Percentiles rank a stretch among this genome's conserved stretches.
These are phyloP conservation scores for Carnegiea gigantea DNA, from an alignment of 179 eudicot genomes.

Conservation along the genomic window DNA sequence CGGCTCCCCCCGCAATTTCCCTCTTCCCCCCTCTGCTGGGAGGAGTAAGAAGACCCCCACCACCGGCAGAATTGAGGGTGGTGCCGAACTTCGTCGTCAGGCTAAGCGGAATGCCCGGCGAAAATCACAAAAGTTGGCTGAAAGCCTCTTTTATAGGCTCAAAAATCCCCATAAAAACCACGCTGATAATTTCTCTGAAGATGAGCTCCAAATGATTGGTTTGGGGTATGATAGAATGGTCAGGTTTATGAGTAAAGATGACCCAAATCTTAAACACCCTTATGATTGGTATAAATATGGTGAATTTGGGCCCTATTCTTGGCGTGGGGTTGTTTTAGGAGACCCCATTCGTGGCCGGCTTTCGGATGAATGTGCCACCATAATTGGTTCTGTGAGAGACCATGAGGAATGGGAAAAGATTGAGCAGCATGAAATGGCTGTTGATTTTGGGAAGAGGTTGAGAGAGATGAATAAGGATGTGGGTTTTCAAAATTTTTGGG, in stretches of 20 bases:
- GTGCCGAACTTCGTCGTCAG: constrained; percentile 70
- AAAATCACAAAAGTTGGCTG: constrained; percentile 59
- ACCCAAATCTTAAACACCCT: constrained; percentile 84
- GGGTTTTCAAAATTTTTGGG: constrained; percentile 69
- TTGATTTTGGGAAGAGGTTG: constrained; percentile 62
- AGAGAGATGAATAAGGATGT: constrained; percentile 40
- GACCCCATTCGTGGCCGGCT: constrained; percentile 80
- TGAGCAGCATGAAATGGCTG: constrained; percentile 75
- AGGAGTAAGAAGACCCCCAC: constrained; percentile 69
- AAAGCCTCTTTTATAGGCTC: constrained; percentile 78
- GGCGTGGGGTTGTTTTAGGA: constrained; percentile 93
- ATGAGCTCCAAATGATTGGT: constrained; percentile 91
- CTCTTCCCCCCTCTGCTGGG: constrained; percentile 66
- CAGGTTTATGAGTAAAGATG: constrained; percentile 91
- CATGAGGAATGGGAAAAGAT: constrained; percentile 97
- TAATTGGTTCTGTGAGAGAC: constrained; percentile 69
- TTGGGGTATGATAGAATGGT: constrained; percentile 95
- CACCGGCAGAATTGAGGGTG: constrained; percentile 63
- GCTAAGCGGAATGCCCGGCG: constrained; percentile 66
- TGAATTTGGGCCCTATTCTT: constrained; percentile 85
- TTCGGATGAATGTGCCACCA: constrained; percentile 62
- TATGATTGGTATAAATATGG: constrained; percentile 97
- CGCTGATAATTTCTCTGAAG: constrained; percentile 87
- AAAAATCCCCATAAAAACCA: constrained; percentile 73
- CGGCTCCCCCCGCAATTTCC: constrained; percentile 25